Conservation (phyloP, 2,329 filamentous ascomycete species). For the Aureobasidium sp. region DNA sequence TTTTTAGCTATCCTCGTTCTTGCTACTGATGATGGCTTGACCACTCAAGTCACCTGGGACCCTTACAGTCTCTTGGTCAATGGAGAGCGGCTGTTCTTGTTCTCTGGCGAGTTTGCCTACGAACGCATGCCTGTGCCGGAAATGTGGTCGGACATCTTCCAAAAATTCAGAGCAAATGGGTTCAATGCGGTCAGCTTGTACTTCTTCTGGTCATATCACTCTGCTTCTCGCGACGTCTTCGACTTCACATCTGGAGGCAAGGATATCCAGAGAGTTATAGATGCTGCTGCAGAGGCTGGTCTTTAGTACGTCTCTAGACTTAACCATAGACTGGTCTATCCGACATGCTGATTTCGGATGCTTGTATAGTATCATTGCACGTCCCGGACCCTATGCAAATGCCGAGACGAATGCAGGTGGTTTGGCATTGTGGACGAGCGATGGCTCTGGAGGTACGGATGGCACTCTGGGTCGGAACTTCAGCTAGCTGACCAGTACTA, state of each 20-base stretch:
- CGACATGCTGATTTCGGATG: background rate
- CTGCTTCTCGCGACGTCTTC: conserved; percentile 16
- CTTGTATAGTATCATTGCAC: conserved; percentile 12
- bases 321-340: background rate
- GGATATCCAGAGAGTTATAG: conserved; percentile 43
- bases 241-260: conserved; percentile 47
- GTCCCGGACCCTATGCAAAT: conserved; percentile 56
- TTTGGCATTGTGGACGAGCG: conserved; percentile 53
- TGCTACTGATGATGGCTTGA: conserved; percentile 19
- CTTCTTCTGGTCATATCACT: conserved; percentile 23
- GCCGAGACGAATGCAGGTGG: conserved; percentile 54
- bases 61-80: conserved; percentile 46
- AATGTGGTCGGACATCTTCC: conserved; percentile 41
- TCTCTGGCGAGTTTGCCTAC: conserved; percentile 48
- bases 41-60: conserved; percentile 44
- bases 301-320: conserved; percentile 6
- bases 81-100: conserved; percentile 43
- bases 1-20: background rate
- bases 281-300: conserved; percentile 46
- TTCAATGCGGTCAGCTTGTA: conserved; percentile 36
- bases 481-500: background rate
- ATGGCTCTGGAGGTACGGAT: conserved; percentile 44
- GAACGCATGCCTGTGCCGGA: conserved; percentile 43
- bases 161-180: conserved; percentile 45
- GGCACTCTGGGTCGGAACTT: background rate